phyloP scores from a whole-genome alignment of 148 eudicot species.

The Chenopodium suecicum region DNA sequence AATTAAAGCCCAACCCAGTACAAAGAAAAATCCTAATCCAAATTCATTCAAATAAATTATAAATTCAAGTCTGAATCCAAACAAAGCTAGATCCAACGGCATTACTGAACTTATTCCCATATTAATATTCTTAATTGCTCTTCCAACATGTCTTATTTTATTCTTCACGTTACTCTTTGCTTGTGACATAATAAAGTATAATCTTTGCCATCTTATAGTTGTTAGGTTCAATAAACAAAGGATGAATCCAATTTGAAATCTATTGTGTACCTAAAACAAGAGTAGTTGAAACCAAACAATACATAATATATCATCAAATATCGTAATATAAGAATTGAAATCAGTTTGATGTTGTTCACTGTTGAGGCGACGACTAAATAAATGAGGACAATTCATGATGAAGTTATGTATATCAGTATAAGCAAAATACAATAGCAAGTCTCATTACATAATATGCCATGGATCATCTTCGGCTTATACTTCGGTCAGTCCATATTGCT shows the following conservation, averaged over 20 bases:
- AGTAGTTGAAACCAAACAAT: neutral
- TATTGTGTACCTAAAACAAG: neutral
- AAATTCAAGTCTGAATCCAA: too few species aligned
- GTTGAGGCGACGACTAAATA: neutral
- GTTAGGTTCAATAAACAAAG: neutral
- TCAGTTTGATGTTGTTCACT: neutral
- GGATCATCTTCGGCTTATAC: slow-evolving; percentile 4
- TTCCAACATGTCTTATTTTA: too few species aligned
- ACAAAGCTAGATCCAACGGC: too few species aligned
- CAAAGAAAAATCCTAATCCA: too few species aligned
- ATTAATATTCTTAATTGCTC: neutral
- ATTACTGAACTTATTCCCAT: neutral
- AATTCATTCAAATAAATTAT: too few species aligned
- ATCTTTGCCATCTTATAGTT: neutral
- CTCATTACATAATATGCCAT: slow-evolving; percentile 9
- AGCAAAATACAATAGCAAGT: slow-evolving; percentile 1
- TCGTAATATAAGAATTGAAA: too few species aligned
- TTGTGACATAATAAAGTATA: too few species aligned
- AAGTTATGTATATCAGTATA: slow-evolving; percentile 7
- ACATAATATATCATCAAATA: neutral
- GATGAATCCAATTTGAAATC: neutral
- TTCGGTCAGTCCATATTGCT: neutral
- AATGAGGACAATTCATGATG: neutral
- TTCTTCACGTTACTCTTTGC: neutral
- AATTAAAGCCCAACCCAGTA: too few species aligned